Base-by-base conservation (phyloP, 495 filamentous ascomycete species). In the Penicillium ochrochloron region DNA sequence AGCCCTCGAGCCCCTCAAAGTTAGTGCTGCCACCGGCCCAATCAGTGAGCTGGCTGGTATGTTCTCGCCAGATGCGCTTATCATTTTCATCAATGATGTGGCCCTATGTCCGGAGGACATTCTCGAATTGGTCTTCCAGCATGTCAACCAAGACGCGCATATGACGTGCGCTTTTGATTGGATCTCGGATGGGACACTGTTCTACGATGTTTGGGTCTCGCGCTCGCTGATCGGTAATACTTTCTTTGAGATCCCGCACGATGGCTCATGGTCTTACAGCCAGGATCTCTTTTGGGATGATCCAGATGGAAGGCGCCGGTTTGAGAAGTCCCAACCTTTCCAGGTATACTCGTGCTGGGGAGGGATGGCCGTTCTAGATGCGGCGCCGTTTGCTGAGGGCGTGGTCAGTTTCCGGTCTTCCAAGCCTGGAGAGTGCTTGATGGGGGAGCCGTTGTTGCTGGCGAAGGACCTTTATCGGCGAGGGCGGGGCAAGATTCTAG, bases 271-370 rank as follows among this genome's bases (percentile, higher is more conserved):
- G 78, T 33, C 75, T 31, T 70, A 60, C 41, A 73, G 76, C 1
- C 74, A 75, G 68, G 76, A 85, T 52, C 66, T 85, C 44, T 83
- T 85, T 58, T 83, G 77, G 19, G 17, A 44, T 44, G 41, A 44
- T 19, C 41, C 41, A 6, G 17, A 19, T 44, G 15, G 41, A 19
- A 44, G 17, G 17, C 57, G 48, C 14, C 68, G 76, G 21, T 76
- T 76, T 42, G 23, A 53, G 5, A 55, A 52, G 9, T 59, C 65
- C 11, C 67, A 67, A 35, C 80, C 84, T 0, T 82, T 85, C 62
- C 84, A 86, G 70, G 83, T 86, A 0, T 85, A 84, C 50, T 77
- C 80, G 1, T 85, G 83, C 70, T 85, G 83, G 83, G 84, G 84
- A 48, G 83, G 82, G 14, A 80, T 78, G 17, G 70, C 70, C 2